Evolutionary conservation across 2,329 filamentous ascomycete species (phyloP).

Genomic region (Verticillium nubilum): DNA sequence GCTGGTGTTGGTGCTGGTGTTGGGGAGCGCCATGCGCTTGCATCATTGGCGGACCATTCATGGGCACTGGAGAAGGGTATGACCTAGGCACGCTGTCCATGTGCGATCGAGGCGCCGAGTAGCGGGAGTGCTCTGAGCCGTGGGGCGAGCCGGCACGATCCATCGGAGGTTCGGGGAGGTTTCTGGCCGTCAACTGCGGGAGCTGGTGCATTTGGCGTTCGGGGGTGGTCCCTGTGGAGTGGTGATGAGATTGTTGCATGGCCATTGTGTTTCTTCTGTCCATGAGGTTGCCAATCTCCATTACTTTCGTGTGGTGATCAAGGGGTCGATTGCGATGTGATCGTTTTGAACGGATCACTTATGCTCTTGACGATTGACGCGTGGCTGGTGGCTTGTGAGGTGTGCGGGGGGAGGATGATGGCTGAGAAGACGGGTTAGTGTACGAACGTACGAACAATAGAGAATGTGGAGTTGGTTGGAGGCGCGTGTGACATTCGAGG

Average conservation of each 20-base stretch:
- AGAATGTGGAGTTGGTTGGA: too few relatives aligned
- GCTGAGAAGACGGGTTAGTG: background rate
- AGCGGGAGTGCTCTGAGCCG: slow-evolving; percentile 54
- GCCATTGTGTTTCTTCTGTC: slow-evolving; percentile 39
- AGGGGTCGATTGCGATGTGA: background rate
- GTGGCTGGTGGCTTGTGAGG: background rate
- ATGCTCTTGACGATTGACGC: background rate
- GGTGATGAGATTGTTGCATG: slow-evolving; percentile 22
- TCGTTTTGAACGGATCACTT: background rate
- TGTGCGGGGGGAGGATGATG: too few relatives aligned
- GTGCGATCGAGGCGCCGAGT: slow-evolving; percentile 36
- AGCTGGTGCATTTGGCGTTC: slow-evolving; percentile 17
- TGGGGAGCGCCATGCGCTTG: slow-evolving; percentile 39
- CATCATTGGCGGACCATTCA: slow-evolving; percentile 29
- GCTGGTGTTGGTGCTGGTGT: slow-evolving; percentile 12
- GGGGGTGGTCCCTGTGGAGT: slow-evolving; percentile 19
- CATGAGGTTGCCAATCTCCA: slow-evolving; percentile 48
- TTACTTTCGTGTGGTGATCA: slow-evolving; percentile 27
- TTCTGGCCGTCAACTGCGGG: slow-evolving; percentile 18
- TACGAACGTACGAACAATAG: background rate
- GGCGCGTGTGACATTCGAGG: too few relatives aligned
- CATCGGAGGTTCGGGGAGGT: slow-evolving; percentile 25
- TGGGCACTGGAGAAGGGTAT: slow-evolving; percentile 48
- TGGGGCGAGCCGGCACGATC: slow-evolving; percentile 54
- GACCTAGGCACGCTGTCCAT: slow-evolving; percentile 40